These are phyloP conservation scores for Coemansia sp. DNA, from an alignment of 192 early-diverging fungal species.

Conservation along the genomic window DNA sequence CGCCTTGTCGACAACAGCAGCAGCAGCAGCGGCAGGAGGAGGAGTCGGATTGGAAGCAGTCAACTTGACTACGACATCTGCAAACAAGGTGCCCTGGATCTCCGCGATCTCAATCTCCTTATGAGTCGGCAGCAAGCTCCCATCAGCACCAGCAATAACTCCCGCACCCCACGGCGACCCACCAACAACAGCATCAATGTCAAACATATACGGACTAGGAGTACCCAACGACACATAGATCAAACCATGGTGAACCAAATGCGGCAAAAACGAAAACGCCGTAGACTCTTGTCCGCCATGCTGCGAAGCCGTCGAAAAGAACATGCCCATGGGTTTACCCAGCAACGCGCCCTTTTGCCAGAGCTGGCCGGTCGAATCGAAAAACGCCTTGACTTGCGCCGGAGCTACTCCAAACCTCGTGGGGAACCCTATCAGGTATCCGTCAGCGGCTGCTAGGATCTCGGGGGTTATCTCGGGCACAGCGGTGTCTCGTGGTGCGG, in stretches of 20 bases:
- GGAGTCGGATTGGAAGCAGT: conserved; percentile 11
- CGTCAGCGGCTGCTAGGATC: conserved; percentile 65
- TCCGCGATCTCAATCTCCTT: conserved; percentile 66
- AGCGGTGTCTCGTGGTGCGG: conserved; percentile 50
- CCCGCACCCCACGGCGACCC: conserved; percentile 71
- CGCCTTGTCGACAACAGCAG: not conserved
- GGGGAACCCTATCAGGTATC: conserved; percentile 70
- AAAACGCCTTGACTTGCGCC: conserved; percentile 78
- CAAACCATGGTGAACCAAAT: conserved; percentile 79
- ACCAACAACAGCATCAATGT: conserved; percentile 67
- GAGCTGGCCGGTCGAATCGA: conserved; percentile 64
- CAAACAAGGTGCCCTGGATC: conserved; percentile 64
- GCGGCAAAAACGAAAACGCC: conserved; percentile 64
- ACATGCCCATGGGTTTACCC: conserved; percentile 74
- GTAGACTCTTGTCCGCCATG: conserved; percentile 86
- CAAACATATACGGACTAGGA: conserved; percentile 50
- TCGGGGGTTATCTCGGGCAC: conserved; percentile 61
- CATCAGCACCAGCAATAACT: conserved; percentile 67
- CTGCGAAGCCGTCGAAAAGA: conserved; percentile 75
- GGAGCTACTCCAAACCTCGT: conserved; percentile 72
- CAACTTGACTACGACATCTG: conserved; percentile 52
- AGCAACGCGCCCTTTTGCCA: conserved; percentile 60
- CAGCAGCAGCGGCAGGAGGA: not conserved
- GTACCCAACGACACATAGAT: conserved; percentile 76
- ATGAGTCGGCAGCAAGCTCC: conserved; percentile 62